Evolutionary conservation across 768 basidiomycete species (phyloP), one percentile per base, ranked within the genome.

Genomic region (Russula virescens): DNA sequence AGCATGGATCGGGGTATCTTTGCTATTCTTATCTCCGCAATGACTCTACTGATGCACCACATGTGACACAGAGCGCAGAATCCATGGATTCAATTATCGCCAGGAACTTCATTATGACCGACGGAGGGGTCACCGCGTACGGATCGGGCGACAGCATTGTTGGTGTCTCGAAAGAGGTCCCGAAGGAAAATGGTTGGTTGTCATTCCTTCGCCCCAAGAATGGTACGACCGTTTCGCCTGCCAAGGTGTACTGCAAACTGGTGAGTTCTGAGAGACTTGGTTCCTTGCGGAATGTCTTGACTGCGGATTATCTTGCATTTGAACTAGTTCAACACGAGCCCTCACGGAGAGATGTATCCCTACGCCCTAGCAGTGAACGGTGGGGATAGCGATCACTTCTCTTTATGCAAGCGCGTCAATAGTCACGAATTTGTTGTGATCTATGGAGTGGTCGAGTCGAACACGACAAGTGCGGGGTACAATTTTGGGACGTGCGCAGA

Each of bases 281-380:
- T 11, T 21, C 13, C 26, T 19, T 40, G 42, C 25, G 26, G 42
- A 11, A 4, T n/a, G 18, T 19, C 14, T n/a, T 47, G 14, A 47
- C n/a, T 18, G 10, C 21, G 47, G n/a, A n/a, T n/a, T n/a, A n/a
- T n/a, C n/a, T 16, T 19, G 19, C 35, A 11, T n/a, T n/a, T n/a
- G n/a, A n/a, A n/a, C n/a, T n/a, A 63, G 62, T 63, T 52, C 23
- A 52, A 52, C 25, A 58, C 61, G 2, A 58, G 48, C 49, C 48
- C 61, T 3, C 40, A 51, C 31, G 61, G 61, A 11, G 7, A 3
- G 13, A 34, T 43, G 48, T 57, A 42, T 40, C 55, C 61, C 9
- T 42, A 23, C 16, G 16, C 14, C 5, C 49, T 58, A 8, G 55
- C 55, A 25, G 38, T 63, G 16, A 46, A 53, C 23, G 23, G 51